Percentiles rank a stretch among this genome's conserved stretches.
These are phyloP conservation scores for Aureobasidium sp. DNA, from an alignment of 2,329 filamentous ascomycete genomes.

Conservation along the genomic window DNA sequence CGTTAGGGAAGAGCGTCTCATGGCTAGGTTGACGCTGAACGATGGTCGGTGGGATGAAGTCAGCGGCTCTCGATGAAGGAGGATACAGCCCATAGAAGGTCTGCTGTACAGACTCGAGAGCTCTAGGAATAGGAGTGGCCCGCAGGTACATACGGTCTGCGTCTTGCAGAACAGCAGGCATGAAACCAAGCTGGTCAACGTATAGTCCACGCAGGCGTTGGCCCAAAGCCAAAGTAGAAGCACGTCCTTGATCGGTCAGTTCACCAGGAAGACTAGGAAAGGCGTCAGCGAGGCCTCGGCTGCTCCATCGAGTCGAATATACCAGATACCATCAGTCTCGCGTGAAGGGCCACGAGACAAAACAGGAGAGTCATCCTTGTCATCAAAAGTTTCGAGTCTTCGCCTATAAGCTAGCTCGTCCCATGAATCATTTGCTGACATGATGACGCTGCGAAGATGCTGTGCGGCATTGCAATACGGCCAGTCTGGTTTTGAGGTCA, in stretches of 20 bases:
- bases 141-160: conserved; percentile 37
- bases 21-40: conserved; percentile 37
- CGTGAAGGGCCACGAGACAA: conserved; percentile 58
- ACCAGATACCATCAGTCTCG: conserved; percentile 73
- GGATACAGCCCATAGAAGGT: conserved; percentile 42
- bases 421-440: conserved; percentile 48
- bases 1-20: conserved; percentile 44
- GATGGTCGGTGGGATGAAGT: conserved; percentile 36
- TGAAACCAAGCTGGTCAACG: conserved; percentile 40
- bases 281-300: background rate
- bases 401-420: conserved; percentile 55
- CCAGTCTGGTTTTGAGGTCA: conserved; percentile 49
- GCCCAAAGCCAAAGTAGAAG: conserved; percentile 41
- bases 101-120: conserved; percentile 43
- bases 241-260: conserved; percentile 41
- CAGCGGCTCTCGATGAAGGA: conserved; percentile 31
- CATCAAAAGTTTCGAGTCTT: conserved; percentile 70
- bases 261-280: conserved; percentile 35
- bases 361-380: conserved; percentile 46
- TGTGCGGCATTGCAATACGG: conserved; percentile 78
- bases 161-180: conserved; percentile 35
- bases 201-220: conserved; percentile 41
- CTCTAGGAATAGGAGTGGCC: conserved; percentile 41
- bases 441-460: conserved; percentile 56
- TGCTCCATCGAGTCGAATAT: conserved; percentile 29